Base-by-base conservation (phyloP, 805 yeast genomes). In the Candida chauliodis region DNA sequence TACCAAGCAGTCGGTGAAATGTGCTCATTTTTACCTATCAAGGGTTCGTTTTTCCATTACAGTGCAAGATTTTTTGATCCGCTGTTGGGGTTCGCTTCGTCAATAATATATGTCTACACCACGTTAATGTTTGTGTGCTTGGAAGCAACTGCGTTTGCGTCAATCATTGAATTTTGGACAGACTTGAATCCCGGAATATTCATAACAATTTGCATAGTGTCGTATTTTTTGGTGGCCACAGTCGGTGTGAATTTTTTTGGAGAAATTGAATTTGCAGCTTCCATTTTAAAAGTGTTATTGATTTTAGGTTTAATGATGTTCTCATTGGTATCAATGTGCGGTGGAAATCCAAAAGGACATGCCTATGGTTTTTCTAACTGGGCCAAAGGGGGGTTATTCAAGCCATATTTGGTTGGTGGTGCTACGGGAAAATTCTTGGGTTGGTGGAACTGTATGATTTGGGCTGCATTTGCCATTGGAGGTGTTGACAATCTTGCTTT, bases 201-300 rank as follows among this genome's bases (percentile, higher is more conserved):
- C 45, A 61, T 60, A 39, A 48, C 64, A 29, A 37, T 61, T 8
- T 55, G 54, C 1, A 38, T 61, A 30, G 53, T 56, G 14, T 31
- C 56, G 8, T 55, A 50, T 21, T 41, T 60, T 11, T 36, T 53
- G 8, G 59, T 62, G 47, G 61, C 61, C 35, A 37, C 56, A 10
- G 50, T 59, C 31, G 66, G 59, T 11, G 69, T 61, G 24, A 58
- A 53, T 26, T 49, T 55, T 46, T 63, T 62, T 38, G 68, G 73
- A 25, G 85, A 84, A 47, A 73, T 57, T 15, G 69, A 63, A 45
- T 62, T 61, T 31, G 46, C 51, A 43, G 50, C 59, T 21, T 52
- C 65, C 21, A 50, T 61, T 37, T 53, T 62, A n/a, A 63, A 63
- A 44, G 63, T 62, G 6, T 30, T 63, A 3, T 45, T 56, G 25